These are phyloP conservation scores for Penicillium janthinellum DNA, from an alignment of 2,329 filamentous ascomycete genomes.

Conservation along the genomic window DNA sequence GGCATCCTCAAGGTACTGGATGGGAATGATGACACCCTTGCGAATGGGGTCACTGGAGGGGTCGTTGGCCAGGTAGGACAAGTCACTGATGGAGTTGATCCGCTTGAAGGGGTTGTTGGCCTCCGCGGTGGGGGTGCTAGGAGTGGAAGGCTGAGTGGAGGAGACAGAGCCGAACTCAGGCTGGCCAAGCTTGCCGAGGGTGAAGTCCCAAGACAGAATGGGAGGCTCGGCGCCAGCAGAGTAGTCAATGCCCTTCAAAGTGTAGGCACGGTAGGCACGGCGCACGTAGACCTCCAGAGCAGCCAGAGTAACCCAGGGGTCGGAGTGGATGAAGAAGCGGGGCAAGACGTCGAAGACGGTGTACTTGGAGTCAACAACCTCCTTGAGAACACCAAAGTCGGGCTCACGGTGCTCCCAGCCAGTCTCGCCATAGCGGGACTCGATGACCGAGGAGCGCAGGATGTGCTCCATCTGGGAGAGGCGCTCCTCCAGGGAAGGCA, in stretches of 20 bases:
- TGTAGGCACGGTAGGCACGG: constrained; percentile 94
- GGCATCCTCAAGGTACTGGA: constrained; percentile 89
- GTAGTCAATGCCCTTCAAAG: constrained; percentile 86
- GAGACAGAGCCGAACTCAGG: constrained; percentile 79
- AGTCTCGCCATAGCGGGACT: constrained; percentile 96
- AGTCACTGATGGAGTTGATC: constrained; percentile 92
- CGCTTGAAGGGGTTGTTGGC: constrained; percentile 72
- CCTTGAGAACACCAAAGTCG: constrained; percentile 86
- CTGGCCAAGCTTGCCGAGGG: constrained; percentile 88
- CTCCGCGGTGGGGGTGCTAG: constrained; percentile 68
- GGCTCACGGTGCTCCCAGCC: constrained; percentile 96
- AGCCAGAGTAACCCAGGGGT: constrained; percentile 91
- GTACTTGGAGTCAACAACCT: constrained; percentile 98
- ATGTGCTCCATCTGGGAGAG: constrained; percentile 98
- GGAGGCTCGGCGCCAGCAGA: constrained; percentile 71
- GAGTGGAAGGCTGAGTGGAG: constrained; percentile 80
- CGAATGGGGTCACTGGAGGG: constrained; percentile 71
- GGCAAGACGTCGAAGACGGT: constrained; percentile 96
- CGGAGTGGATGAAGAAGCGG: constrained; percentile 90
- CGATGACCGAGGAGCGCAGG: constrained; percentile 87
- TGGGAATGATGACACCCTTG: constrained; percentile 92
- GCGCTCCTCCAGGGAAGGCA: constrained; percentile 94
- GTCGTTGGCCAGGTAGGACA: constrained; percentile 81
- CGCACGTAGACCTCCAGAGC: constrained; percentile 95
- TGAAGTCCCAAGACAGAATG: constrained; percentile 91